Base-by-base conservation (phyloP, 495 filamentous ascomycete genomes). In the Neurospora sp. region DNA sequence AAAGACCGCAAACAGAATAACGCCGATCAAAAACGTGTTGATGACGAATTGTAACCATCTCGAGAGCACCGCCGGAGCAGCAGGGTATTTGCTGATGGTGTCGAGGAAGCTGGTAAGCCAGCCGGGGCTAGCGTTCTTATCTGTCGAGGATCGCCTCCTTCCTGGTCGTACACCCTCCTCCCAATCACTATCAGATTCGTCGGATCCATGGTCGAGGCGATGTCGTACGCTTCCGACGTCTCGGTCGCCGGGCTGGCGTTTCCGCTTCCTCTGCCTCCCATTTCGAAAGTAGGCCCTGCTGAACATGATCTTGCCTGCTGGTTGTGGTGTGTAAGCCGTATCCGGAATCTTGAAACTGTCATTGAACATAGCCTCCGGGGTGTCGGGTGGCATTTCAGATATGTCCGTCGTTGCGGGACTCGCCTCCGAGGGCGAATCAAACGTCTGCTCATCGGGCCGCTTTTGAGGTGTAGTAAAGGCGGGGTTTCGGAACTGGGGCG, bases 391-490 rank as follows among this genome's bases (percentile, higher is more conserved):
- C 40, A 82, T 81, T 71, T 94, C 92, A 1, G 93, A 92, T 68
- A 86, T 89, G 73, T 90, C 89, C 42, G 82, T 84, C 76, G 85
- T 84, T 46, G 88, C 87, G 4, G 94, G 93, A 9, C 93, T 94
- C 1, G 92, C 91, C 77, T 97, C 95, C n/a, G 90, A 88, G 65
- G 91, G 91, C 3, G 93, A 95, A 39, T 83, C 82, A 39, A 91
- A 88, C 6, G 80, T 76, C 70, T 92, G 90, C 27, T 89, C 79
- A 16, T 93, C 90, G 71, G 86, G 79, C 1, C 85, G 85, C 76
- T 91, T 95, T 48, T 92, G 91, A 3, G 93, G 94, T 8, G 92
- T 97, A 38, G 87, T 93, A 77, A 96, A 97, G 11, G 90, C 88
- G 4, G 89, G 85, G 77, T 90, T 91, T 70, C 87, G 88, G 75